These are phyloP conservation scores for Babesia caballi DNA, from an alignment of 169 alveolate genomes.

Conservation along the genomic window DNA sequence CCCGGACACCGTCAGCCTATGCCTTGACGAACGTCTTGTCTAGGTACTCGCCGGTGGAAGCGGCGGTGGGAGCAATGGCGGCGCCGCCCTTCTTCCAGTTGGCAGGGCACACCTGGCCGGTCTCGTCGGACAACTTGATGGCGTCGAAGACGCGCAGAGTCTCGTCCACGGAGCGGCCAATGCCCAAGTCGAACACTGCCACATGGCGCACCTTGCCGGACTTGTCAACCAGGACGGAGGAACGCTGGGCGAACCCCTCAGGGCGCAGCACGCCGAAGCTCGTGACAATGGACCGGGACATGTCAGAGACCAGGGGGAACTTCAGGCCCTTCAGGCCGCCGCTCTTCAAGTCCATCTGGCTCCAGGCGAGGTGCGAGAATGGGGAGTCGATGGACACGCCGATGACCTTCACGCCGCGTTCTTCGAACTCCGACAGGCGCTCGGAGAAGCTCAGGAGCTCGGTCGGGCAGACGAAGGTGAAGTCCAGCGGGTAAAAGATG, in stretches of 20 bases:
- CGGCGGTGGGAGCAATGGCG: slow-evolving; percentile 50
- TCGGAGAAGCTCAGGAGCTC: slow-evolving; percentile 76
- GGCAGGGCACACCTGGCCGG: slow-evolving; percentile 79
- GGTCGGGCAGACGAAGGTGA: slow-evolving; percentile 80
- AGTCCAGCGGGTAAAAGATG: slow-evolving; percentile 77
- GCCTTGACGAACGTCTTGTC: slow-evolving; percentile 19
- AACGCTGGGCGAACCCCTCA: slow-evolving; percentile 75
- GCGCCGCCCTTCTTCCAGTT: slow-evolving; percentile 78
- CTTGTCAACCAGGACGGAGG: slow-evolving; percentile 72
- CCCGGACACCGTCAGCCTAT: too few species aligned
- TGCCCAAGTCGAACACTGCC: slow-evolving; percentile 70
- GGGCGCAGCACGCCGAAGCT: slow-evolving; percentile 69
- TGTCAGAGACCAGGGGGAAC: slow-evolving; percentile 77
- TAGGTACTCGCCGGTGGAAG: slow-evolving; percentile 50
- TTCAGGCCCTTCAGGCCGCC: slow-evolving; percentile 73
- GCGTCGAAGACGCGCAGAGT: slow-evolving; percentile 75
- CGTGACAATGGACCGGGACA: slow-evolving; percentile 64
- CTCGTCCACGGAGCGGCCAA: slow-evolving; percentile 80
- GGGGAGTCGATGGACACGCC: slow-evolving; percentile 80
- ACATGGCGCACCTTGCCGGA: slow-evolving; percentile 71
- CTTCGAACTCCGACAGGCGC: slow-evolving; percentile 66
- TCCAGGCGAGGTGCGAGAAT: slow-evolving; percentile 77
- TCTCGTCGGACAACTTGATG: slow-evolving; percentile 66
- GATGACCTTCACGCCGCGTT: slow-evolving; percentile 68
- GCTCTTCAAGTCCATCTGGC: slow-evolving; percentile 64